Percentiles rank a stretch among this genome's conserved stretches.
phyloP scores from a whole-genome alignment of 2,329 filamentous ascomycete genomes.

The Ophiostoma piceae region DNA sequence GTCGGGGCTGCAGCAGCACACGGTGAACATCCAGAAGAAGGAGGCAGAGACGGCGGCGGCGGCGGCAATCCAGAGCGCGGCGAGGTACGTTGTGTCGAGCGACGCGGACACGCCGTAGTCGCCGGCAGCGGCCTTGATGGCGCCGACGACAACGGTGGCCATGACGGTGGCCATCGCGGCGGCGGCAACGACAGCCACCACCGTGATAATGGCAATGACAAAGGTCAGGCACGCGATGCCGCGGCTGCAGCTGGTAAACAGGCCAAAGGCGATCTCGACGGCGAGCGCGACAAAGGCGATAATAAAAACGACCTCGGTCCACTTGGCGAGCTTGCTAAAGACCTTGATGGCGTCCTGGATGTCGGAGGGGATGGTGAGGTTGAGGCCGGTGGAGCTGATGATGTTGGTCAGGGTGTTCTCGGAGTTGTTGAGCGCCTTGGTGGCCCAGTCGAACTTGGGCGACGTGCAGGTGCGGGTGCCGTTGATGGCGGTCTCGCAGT shows the following conservation, averaged over 20 bases:
- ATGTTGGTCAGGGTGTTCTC: constrained; percentile 49
- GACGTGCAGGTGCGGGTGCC: constrained; percentile 62
- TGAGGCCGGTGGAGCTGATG: constrained; percentile 43
- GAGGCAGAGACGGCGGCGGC: constrained; percentile 69
- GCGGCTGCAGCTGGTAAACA: constrained; percentile 78
- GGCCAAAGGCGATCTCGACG: constrained; percentile 68
- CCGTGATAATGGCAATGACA: constrained; percentile 63
- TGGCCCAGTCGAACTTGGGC: constrained; percentile 70
- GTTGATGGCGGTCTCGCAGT: constrained; percentile 62
- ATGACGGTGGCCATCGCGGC: constrained; percentile 71
- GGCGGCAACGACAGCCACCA: constrained; percentile 51
- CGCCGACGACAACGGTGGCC: constrained; percentile 62
- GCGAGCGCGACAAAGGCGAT: constrained; percentile 65
- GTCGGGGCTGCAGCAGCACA: constrained; percentile 82
- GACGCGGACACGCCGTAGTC: constrained; percentile 64
- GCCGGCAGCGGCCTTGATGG: constrained; percentile 61
- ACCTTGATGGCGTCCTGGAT: constrained; percentile 62
- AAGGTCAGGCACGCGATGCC: constrained; percentile 78
- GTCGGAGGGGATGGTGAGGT: constrained; percentile 60
- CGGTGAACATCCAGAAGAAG: constrained; percentile 86
- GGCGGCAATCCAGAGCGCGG: constrained; percentile 70
- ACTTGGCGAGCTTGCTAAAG: constrained; percentile 70
- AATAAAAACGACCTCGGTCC: constrained; percentile 78
- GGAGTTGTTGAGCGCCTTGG: constrained; percentile 63
- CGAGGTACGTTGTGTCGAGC: constrained; percentile 66